Evolutionary conservation across 108 stramenopile species (phyloP), one percentile per base, ranked within the genome.

Genomic region (Cylindrotheca fusiformis): DNA sequence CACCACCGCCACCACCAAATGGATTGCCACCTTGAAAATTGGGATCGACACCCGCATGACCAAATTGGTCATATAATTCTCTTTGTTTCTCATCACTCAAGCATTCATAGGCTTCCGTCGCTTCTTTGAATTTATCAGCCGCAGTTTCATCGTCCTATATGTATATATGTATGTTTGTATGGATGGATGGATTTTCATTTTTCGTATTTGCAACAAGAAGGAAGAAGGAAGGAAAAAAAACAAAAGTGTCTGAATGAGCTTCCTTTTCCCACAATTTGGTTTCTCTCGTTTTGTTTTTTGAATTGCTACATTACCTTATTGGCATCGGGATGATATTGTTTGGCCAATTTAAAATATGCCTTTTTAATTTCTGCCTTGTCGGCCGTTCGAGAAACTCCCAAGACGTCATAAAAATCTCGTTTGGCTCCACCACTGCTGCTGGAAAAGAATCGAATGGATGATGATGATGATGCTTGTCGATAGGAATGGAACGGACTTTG

Each of bases 321-420:
- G 4, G 28, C 25, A 23, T 98, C 97, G 10, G 97, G 97, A 79
- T 98, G 97, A 67, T 96, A 83, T 71, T 96, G 69, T 71, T 97
- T 97, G n/a, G 97, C 97, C 41, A 96, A 70, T 68, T 96, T 85
- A 67, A 92, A 90, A 65, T 96, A 98, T 0, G 88, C 90, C 83
- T 79, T 96, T 88, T 80, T 91, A 51, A 94, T 90, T 53, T 81
- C 85, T 20, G 57, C 89, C 75, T 96, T 94, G 52, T 85, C 80
- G 3, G 96, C 88, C 3, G 73, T 66, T 52, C 60, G 72, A 18
- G 74, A 44, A 17, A 98, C 93, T 32, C 95, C 94, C 48, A 98
- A 71, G 1, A 97, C 88, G 1, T 97, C 91, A 65, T 98, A 98
- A 74, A 94, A 96, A 60, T 98, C 97, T 45, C 87, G 67, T 66